Evolutionary conservation across 176 grass and related monocot species (phyloP).

Genomic region (Dendrocalamus sinicus): DNA sequence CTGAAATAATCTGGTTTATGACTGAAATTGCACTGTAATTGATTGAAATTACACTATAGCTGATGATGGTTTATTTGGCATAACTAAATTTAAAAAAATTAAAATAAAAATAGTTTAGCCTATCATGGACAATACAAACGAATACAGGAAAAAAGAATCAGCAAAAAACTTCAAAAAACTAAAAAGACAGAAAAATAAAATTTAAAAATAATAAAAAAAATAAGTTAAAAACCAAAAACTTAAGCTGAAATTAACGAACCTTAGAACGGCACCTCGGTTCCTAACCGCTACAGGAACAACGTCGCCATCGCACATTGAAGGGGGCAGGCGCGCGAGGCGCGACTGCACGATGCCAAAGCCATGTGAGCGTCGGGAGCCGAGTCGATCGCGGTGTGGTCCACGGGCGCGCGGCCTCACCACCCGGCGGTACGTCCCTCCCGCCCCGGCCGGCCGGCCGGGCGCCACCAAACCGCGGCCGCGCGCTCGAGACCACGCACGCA

Average conservation of each 20-base stretch:
- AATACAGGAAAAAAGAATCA: no score
- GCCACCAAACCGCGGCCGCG: background rate
- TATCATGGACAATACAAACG: rapidly evolving
- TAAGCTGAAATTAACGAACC: rapidly evolving
- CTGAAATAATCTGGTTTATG: no score
- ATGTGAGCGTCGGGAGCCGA: constrained; percentile 27
- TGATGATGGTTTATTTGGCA: no score
- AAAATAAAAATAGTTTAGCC: no score
- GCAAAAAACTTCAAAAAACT: no score
- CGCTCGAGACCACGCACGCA: no score
- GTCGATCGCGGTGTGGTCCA: constrained; percentile 25
- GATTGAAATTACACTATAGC: no score
- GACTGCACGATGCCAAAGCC: constrained; percentile 7
- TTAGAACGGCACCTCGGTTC: background rate
- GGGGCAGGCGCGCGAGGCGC: background rate
- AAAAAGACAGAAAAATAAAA: no score
- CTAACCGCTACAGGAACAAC: background rate
- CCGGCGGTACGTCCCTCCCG: constrained; percentile 20
- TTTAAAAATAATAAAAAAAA: no score
- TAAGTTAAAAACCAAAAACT: rapidly evolving
- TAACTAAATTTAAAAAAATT: no score
- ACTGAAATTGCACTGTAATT: no score
- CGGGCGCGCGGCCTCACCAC: constrained; percentile 18
- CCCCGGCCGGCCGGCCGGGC: background rate
- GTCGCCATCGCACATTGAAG: constrained; percentile 35